Evolutionary conservation across 2,329 filamentous ascomycete genomes (phyloP).

Genomic region (Ophiostoma piceae): DNA sequence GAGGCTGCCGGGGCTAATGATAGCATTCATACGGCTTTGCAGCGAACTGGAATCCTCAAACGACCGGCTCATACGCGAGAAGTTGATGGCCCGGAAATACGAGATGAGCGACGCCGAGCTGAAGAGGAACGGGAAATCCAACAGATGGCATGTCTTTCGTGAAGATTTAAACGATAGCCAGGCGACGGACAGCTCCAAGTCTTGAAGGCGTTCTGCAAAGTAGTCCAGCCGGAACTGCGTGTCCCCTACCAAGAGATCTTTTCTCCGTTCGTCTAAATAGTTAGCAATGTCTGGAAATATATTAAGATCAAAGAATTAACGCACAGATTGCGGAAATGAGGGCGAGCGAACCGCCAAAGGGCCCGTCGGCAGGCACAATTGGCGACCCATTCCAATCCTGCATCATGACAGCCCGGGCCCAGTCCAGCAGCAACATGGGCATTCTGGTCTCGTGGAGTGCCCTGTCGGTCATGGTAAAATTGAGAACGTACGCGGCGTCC

Average conservation of each 20-base stretch:
- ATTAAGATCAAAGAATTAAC: conserved; percentile 32
- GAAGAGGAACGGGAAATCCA: conserved; percentile 80
- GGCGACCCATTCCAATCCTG: conserved; percentile 75
- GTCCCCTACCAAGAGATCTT: conserved; percentile 59
- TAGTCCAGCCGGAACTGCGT: conserved; percentile 70
- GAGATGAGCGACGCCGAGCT: conserved; percentile 64
- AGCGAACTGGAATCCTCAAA: conserved; percentile 64
- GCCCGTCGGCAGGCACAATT: conserved; percentile 61
- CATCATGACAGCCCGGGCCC: conserved; percentile 68
- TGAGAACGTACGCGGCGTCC: conserved; percentile 42
- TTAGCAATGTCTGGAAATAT: neutral
- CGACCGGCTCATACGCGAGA: conserved; percentile 74
- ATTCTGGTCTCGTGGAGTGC: conserved; percentile 52
- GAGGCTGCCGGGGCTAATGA: conserved; percentile 50
- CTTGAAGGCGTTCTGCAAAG: conserved; percentile 69
- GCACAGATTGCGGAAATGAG: conserved; percentile 68
- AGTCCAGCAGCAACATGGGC: conserved; percentile 59
- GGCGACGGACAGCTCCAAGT: conserved; percentile 65
- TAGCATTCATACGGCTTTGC: conserved; percentile 51
- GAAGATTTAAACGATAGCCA: conserved; percentile 61
- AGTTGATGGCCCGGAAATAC: conserved; percentile 85
- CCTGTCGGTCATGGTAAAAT: conserved; percentile 49
- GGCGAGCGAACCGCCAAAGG: conserved; percentile 71
- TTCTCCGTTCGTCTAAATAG: conserved; percentile 53
- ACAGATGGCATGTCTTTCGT: conserved; percentile 63